Evolutionary conservation across 306 rosid genomes (phyloP), one percentile per base, ranked within the genome.

Genomic region (Cucumis hystrix): DNA sequence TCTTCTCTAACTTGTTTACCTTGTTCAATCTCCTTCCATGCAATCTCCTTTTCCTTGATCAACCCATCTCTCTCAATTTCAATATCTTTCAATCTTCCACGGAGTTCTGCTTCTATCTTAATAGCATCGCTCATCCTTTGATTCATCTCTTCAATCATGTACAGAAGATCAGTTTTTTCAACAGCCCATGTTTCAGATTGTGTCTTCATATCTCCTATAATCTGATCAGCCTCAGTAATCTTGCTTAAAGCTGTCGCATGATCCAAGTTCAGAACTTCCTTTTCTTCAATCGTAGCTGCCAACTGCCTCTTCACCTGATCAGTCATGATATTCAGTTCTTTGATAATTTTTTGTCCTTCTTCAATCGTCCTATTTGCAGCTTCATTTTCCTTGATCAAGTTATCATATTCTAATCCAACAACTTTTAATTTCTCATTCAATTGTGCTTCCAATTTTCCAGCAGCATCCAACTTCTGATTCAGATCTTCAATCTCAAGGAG

Each of bases 341-440:
- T 82, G 45, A 86, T 78, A 70, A 73, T 78, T 59, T 83, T 86
- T 79, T 84, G 87, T 70, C 83, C 91, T 88, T 81, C 92, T 58
- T 58, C 56, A 60, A 76, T 60, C 28, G 41, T 41, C 41, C 18
- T 77, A 20, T 74, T 40, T 12, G 80, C 79, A 25, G 58, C 25
- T 60, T 74, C 82, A 58, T 85, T 85, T 56, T 79, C 88, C 75
- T 33, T 37, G 28, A 61, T 75, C 80, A 77, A 57, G 63, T 52
- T 45, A 25, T 67, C 74, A 40, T 78, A 75, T 78, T 85, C 87
- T 41, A 51, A 47, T 66, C 55, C 80, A 79, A 85, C 11, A 30
- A 63, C 79, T 51, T 80, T 87, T 83, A 83, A 78, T 76, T 73
- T 83, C 70, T 80, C 80, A 78, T 77, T 84, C 82, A 84, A 77